Base-by-base conservation (phyloP, 2,329 filamentous ascomycete species). In the Trichoderma koningiopsis region DNA sequence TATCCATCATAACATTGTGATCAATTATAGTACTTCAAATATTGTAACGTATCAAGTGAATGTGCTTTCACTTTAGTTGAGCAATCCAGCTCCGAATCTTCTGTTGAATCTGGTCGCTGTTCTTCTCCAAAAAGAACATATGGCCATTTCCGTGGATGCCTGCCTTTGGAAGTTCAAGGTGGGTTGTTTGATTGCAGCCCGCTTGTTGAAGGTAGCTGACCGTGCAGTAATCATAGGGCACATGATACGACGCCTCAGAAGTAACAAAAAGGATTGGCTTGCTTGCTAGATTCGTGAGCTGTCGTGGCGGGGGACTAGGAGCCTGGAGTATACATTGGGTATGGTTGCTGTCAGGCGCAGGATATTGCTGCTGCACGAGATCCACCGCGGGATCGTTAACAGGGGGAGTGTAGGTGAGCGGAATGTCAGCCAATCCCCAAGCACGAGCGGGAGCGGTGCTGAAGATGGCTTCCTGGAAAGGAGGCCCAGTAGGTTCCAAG, bases 341-440 rank as follows among this genome's bases (percentile, higher is more conserved):
- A 31, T 74, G 66, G 24, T 73, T 70, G 4, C 72, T 64, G 7
- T 70, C 72, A 19, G 69, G 72, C 24, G 76, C 71, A 57, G 75
- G 53, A 65, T 78, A 62, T 27, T 73, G 37, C 71, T 78, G 62
- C 68, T 77, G 77, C 35, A 76, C 70, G 52, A 84, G 72, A 6
- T 83, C 80, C 10, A 59, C 61, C 3, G 72, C 62, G 1, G 80
- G 77, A 69, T 83, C 75, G 0, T 70, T 71, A 11, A 85, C 79
- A 0, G 80, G 73, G 13, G 85, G 85, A 1, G 76, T 76, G 72
- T 85, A 88, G 0, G 79, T 81, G 19, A 88, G 70, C 0, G 84
- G 81, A n/a, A 84, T 80, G 56, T 84, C 80, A 6, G 84, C 81
- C 6, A 87, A 71, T 0, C 85, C 86, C 73, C 80, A 88, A 0